Evolutionary conservation across 2,329 filamentous ascomycete genomes (phyloP), one percentile per base, ranked within the genome.

Genomic region (Cladosporium sphaerospermum): DNA sequence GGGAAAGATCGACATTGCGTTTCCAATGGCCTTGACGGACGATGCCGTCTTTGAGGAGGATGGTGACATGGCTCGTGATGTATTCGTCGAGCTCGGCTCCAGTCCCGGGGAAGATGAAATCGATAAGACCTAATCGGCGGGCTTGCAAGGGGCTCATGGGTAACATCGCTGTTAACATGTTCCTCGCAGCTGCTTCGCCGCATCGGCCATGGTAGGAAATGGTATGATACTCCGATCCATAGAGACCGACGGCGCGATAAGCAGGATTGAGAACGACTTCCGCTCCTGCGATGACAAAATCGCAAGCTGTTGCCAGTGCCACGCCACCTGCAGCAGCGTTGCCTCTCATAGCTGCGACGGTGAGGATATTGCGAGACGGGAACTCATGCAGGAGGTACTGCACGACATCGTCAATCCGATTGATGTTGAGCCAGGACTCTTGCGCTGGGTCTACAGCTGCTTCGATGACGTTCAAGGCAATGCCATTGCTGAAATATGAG

Each of bases 381-480:
- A 74, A 69, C 11, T 71, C 68, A 28, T 70, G 63, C 4, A 74
- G 59, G 1, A 74, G 56, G 43, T 67, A 65, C 44, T 72, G 61
- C 1, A 72, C 66, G 11, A 73, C 67, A 55, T 73, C 71, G 53
- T 74, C 64, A 58, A 74, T 74, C 49, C 70, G 68, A 55, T 73
- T 74, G 67, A 74, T 74, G 59, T 73, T 74, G 39, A 64, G 60
- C 71, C 71, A 74, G 7, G 71, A 73, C 57, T 73, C 71, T 8
- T 65, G 56, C 0, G 70, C 61, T 3, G 71, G 65, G 52, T 72
- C 67, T 5, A 60, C 52, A 1, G 67, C 67, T 14, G 69, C 66
- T 59, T 74, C 71, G 57, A 73, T 74, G 42, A 73, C 70, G 51
- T 74, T 74, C 16, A 74, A 65, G 6, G 71, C 70, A 45, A 74